These are phyloP conservation scores for Avena atlantica DNA, from an alignment of 176 grass and related monocot genomes.

Conservation along the genomic window DNA sequence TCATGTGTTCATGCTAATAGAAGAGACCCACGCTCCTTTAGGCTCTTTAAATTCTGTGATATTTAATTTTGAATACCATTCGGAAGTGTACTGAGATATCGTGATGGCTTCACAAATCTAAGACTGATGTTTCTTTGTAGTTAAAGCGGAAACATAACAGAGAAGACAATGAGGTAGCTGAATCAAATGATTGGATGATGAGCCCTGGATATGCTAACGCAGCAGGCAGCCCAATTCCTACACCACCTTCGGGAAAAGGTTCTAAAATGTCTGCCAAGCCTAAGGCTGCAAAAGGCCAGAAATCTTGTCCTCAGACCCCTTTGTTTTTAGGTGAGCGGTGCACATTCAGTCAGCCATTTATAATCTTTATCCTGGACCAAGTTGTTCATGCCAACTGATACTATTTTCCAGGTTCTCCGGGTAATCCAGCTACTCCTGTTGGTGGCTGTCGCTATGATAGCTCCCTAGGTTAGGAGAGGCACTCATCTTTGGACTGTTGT, in stretches of 20 bases:
- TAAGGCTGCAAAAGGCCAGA: constrained; percentile 57
- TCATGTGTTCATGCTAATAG: no score
- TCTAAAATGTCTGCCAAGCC: constrained; percentile 50
- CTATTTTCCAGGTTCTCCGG: constrained; percentile 65
- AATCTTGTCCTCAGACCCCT: constrained; percentile 72
- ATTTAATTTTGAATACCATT: background rate
- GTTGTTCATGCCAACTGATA: constrained; percentile 29
- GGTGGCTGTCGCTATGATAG: constrained; percentile 80
- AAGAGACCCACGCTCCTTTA: no score
- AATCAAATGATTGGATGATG: constrained; percentile 64
- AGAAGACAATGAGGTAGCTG: constrained; percentile 53
- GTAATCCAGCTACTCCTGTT: constrained; percentile 63
- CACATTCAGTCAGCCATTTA: constrained; percentile 15
- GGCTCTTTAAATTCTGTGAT: background rate
- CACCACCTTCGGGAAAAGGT: constrained; percentile 66
- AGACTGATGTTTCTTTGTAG: constrained; percentile 44
- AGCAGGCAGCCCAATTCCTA: constrained; percentile 54
- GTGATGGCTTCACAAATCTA: background rate
- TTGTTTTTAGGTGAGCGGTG: constrained; percentile 57
- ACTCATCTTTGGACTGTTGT: constrained; percentile 16
- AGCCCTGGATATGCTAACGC: constrained; percentile 63
- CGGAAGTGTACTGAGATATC: background rate
- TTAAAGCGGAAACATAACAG: constrained; percentile 60
- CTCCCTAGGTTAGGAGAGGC: constrained; percentile 67
- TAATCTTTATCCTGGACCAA: constrained; percentile 18